Percentiles rank a stretch among this genome's conserved stretches.
These are phyloP conservation scores for Sugiyamaella neomexicana DNA, from an alignment of 1,139 yeast species.

Conservation along the genomic window DNA sequence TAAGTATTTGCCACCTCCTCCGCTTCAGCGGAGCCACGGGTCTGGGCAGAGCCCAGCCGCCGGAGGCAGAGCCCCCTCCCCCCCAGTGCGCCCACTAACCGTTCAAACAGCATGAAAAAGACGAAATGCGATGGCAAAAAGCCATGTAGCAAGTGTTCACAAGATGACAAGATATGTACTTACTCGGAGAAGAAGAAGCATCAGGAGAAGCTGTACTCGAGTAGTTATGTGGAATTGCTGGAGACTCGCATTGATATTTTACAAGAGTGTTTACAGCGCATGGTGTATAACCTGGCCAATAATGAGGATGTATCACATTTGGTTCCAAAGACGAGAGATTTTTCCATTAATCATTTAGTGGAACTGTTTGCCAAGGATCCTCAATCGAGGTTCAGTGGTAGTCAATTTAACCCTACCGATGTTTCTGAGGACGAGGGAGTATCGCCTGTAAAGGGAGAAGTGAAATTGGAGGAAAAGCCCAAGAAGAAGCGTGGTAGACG, in stretches of 20 bases:
- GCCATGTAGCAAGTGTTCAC: constrained; percentile 68
- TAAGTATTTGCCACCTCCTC: constrained; percentile 15
- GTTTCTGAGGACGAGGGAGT: constrained; percentile 11
- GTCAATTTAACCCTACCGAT: constrained; percentile 14
- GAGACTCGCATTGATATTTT: constrained; percentile 66
- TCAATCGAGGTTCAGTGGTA: constrained; percentile 10
- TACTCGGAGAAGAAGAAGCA: constrained; percentile 66
- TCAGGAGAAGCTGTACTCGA: constrained; percentile 61
- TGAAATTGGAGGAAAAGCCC: constrained; percentile 3
- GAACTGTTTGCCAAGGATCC: constrained; percentile 28
- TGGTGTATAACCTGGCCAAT: constrained; percentile 43
- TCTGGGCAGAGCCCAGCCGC: neutral
- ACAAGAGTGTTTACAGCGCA: constrained; percentile 52
- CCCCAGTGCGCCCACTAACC: neutral
- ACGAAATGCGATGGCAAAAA: constrained; percentile 66
- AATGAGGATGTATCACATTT: constrained; percentile 34
- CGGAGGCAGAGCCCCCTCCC: neutral
- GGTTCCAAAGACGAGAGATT: constrained; percentile 28
- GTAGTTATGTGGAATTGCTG: constrained; percentile 67
- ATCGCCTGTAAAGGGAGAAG: constrained; percentile 6
- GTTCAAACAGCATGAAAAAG: constrained; percentile 47
- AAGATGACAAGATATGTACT: constrained; percentile 73
- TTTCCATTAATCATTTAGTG: constrained; percentile 31
- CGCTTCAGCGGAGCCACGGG: neutral
- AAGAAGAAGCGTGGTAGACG: constrained; percentile 10